Percentiles rank a stretch among this genome's conserved stretches.
These are phyloP conservation scores for Westerdykella aurantiaca DNA, from an alignment of 2,329 filamentous ascomycete genomes.

Conservation along the genomic window DNA sequence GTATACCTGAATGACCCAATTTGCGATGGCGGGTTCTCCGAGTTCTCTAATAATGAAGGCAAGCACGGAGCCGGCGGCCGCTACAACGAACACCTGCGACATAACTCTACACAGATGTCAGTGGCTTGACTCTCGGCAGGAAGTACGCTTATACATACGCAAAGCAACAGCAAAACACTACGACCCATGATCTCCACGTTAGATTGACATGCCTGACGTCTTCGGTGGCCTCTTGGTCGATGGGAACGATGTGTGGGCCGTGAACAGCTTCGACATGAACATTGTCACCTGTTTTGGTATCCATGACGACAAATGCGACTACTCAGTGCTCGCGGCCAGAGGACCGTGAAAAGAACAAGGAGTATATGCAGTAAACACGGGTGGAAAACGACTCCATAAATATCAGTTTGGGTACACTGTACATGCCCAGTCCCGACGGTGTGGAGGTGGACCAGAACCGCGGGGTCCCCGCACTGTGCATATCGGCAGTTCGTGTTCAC, in stretches of 20 bases:
- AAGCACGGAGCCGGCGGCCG: conserved; percentile 52
- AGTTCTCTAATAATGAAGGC: conserved; percentile 53
- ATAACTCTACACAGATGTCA: conserved; percentile 33
- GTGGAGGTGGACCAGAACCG: too few relatives aligned
- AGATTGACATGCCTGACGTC: conserved; percentile 41
- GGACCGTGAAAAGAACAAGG: too few relatives aligned
- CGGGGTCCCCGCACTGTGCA: too few relatives aligned
- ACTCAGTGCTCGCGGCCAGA: too few relatives aligned
- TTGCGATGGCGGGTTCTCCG: conserved; percentile 46
- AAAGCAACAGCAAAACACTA: conserved; percentile 49
- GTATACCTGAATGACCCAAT: conserved; percentile 52
- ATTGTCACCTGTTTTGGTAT: conserved; percentile 11
- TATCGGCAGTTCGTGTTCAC: too few relatives aligned
- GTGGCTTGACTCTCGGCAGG: conserved; percentile 7
- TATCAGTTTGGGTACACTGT: too few relatives aligned
- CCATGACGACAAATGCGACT: too few relatives aligned
- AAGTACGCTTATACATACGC: conserved; percentile 15
- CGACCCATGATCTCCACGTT: conserved; percentile 52
- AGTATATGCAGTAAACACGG: too few relatives aligned
- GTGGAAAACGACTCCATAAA: too few relatives aligned
- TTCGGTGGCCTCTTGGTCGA: conserved; percentile 26
- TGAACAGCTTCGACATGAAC: conserved; percentile 5
- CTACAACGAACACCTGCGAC: conserved; percentile 52
- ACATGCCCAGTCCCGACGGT: too few relatives aligned
- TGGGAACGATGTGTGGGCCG: conserved; percentile 17